A percentile compares a stretch with the other conserved stretches of the same genome.
Conservation (phyloP, 441 rosid genomes). For the Aleurites moluccanus region DNA sequence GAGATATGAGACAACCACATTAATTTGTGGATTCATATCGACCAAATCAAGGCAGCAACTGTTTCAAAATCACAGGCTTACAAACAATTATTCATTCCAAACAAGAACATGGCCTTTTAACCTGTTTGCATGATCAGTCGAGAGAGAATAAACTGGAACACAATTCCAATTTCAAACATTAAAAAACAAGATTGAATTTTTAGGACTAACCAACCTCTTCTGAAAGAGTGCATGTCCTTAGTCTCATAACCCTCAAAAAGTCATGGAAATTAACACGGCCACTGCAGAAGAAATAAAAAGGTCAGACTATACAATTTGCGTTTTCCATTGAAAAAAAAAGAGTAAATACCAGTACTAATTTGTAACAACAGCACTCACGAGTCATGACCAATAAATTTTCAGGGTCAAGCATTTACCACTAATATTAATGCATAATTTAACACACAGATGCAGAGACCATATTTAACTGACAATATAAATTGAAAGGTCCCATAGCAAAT, state of each 20-base stretch:
- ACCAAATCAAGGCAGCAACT: not conserved
- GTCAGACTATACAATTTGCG: slow-evolving; percentile 10
- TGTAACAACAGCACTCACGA: not conserved
- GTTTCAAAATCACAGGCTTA: slow-evolving; percentile 9
- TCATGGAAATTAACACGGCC: slow-evolving; percentile 61
- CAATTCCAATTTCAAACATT: not conserved
- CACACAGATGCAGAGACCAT: not conserved
- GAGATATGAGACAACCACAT: too few relatives aligned
- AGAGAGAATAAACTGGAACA: slow-evolving; percentile 4
- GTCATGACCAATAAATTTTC: not conserved
- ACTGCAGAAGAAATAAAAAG: slow-evolving; percentile 43
- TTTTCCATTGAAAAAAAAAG: not conserved
- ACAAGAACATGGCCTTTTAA: not conserved
- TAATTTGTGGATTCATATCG: not conserved
- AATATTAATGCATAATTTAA: slow-evolving; percentile 2
- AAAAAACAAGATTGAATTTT: not conserved
- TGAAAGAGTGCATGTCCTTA: slow-evolving; percentile 61
- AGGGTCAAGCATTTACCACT: not conserved
- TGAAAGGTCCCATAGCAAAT: not conserved
- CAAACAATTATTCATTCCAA: not conserved
- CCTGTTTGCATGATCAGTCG: not conserved
- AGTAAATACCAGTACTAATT: not conserved
- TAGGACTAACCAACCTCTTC: slow-evolving; percentile 53
- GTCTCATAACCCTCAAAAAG: slow-evolving; percentile 58
- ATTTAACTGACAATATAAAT: not conserved